Base-by-base conservation (phyloP, 164 flowering plant species). In the Pachysandra terminalis region DNA sequence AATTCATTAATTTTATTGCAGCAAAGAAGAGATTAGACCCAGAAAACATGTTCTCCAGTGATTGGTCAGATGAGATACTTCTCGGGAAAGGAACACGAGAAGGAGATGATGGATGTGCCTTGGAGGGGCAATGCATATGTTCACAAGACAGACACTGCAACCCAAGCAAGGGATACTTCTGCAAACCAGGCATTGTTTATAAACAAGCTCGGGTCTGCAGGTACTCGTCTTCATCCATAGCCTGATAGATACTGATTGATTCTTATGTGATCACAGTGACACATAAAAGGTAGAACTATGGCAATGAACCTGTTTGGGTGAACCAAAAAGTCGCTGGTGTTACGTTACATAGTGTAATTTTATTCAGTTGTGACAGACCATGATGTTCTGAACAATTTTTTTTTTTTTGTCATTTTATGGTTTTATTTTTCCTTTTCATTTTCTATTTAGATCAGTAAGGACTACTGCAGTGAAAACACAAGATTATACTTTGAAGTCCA, bases 111-210 rank as follows among this genome's bases (percentile, higher is more conserved):
- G 95, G 91, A 7, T 93, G 98, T 77, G 93, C 86, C 41, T 64
- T 93, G 71, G 96, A 93, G 58, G 98, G 96, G 27, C 75, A 65
- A 37, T 93, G 96, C 60, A 63, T 89, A 28, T 93, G 96, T 56
- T 83, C 84, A 3, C 87, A 90, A 56, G 96, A 93, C 72, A 73
- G 83, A 45, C 96, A 93, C 76, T 93, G 98, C 52, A 87, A 81
- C 65, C 90, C 95, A 1, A 32, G 51, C 13, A 81, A 82, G 53
- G 88, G 89, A 14, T 87, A 87, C 60, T 76, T 80, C 19, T 90
- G 98, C 73, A 77, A 69, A 65, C 66, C 74, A 41, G 98, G 95
- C 15, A 80, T 87, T 45, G 85, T 93, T 59, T 90, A 82, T 59
- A 62, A 40, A 10, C 81, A 85, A 61, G 91, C 96, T 61, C 76